Base-by-base conservation (phyloP, 2,329 filamentous ascomycete species). In the Cercospora zeina region DNA sequence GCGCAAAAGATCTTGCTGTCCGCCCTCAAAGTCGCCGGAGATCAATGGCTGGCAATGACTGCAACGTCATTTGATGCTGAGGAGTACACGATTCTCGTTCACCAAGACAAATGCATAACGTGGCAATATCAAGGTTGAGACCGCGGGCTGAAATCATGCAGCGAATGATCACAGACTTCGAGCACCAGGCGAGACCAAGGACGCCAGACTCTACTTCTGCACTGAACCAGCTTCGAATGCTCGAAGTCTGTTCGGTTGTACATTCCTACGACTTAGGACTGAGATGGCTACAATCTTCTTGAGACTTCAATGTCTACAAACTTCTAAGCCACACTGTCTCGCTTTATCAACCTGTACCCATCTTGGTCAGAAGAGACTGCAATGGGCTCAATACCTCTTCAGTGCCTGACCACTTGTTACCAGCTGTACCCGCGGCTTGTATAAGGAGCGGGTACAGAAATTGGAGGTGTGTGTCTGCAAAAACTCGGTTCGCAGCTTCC, bases 401-500 rank as follows among this genome's bases (percentile, higher is more conserved):
- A 16, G 71, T 62, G 2, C 85, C 85, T 6, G 80, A 83, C 30
- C 86, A 85, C 55, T 83, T 83, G 65, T 81, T 79, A 3, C 85
- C 78, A 3, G 87, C 89, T 62, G 85, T 86, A 62, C 78, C 79
- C 2, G 86, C 77, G 1, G 87, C 89, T 67, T 83, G 82, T 16
- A 89, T 83, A 54, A 96, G 74, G 54, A 97, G 78, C 7, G 91
- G 90, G 75, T 96, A 96, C 65, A 99, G 76, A 72, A 89, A 83
- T 67, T 90, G 81, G 33, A 97, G 77, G 77, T 97, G 93, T 73
- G 89, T 91, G 71, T 86, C 86, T 63, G 59, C 64, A 45, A 63
- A 47, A 47, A 61, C 67, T 55, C 39, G 61, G 16, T 42, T 39
- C 24, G 47, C 16, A 19, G n/a, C 16, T 21, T 37, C 31, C 30